Evolutionary conservation across 768 basidiomycete species (phyloP).

Genomic region (Lactarius pseudohatsudake): DNA sequence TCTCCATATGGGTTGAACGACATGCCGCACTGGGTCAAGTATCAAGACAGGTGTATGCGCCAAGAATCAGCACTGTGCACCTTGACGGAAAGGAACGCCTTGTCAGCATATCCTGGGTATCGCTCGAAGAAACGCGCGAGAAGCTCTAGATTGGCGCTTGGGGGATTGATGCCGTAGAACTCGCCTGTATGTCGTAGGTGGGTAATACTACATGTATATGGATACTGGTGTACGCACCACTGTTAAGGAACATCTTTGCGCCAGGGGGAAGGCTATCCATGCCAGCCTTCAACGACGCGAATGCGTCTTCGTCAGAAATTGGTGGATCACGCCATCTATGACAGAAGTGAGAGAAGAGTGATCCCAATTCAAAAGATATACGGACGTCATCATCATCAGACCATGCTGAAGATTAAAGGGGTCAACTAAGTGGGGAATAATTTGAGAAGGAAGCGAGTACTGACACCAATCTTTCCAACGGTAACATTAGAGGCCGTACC

Average conservation of each 20-base stretch:
- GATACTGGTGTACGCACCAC: constrained; percentile 38
- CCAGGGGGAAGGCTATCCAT: constrained; percentile 44
- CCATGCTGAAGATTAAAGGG: constrained; percentile 36
- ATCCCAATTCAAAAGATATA: constrained; percentile 8
- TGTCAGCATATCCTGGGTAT: constrained; percentile 45
- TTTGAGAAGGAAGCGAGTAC: constrained; percentile 23
- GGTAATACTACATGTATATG: neutral
- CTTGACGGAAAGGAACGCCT: constrained; percentile 51
- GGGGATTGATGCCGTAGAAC: constrained; percentile 53
- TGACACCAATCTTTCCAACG: constrained; percentile 44
- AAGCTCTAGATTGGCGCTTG: constrained; percentile 49
- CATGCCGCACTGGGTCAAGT: constrained; percentile 16
- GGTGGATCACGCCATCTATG: constrained; percentile 32
- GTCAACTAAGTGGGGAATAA: neutral
- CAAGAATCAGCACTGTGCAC: constrained; percentile 30
- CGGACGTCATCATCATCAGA: constrained; percentile 59
- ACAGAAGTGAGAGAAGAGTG: neutral
- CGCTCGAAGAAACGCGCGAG: constrained; percentile 50
- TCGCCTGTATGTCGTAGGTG: constrained; percentile 39
- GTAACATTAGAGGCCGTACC: constrained; percentile 41
- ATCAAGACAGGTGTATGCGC: neutral
- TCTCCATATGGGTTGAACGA: constrained; percentile 20
- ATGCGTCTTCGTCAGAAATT: constrained; percentile 57
- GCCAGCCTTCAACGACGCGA: constrained; percentile 58
- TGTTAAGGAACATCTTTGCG: constrained; percentile 53